phyloP scores from a whole-genome alignment of 75 land plant genomes.

The Larix kaempferi region DNA sequence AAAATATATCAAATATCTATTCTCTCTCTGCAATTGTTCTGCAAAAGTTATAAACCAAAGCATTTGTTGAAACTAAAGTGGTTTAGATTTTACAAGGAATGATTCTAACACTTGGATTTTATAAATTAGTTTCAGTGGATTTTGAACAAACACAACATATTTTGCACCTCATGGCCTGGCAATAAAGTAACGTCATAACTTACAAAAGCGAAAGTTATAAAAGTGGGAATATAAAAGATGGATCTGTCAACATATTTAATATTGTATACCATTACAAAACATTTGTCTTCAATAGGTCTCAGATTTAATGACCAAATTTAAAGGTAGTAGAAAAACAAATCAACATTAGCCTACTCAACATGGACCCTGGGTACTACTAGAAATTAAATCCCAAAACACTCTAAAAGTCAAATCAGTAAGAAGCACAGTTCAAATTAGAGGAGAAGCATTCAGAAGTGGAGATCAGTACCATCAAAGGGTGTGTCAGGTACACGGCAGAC shows the following conservation, averaged over 20 bases:
- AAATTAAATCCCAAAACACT: neutral
- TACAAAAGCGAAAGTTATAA: neutral
- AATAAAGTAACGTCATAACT: neutral
- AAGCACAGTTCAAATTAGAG: neutral
- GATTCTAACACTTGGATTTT: neutral
- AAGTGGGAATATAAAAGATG: neutral
- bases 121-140: neutral
- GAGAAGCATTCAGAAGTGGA: neutral
- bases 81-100: too few species aligned
- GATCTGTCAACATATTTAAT: neutral
- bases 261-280: neutral
- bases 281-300: neutral
- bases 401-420: neutral
- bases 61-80: too few species aligned
- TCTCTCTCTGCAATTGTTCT: too few species aligned
- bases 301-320: neutral
- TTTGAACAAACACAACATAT: neutral
- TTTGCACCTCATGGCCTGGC: neutral
- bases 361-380: neutral
- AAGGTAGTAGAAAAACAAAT: too few species aligned
- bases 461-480: slow-evolving; percentile 69
- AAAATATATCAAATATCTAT: too few species aligned
- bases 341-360: neutral
- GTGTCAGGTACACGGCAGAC: slow-evolving; percentile 95
- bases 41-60: too few species aligned